Base-by-base conservation (phyloP, 176 grass and related monocot genomes). In the Chloris gayana region DNA sequence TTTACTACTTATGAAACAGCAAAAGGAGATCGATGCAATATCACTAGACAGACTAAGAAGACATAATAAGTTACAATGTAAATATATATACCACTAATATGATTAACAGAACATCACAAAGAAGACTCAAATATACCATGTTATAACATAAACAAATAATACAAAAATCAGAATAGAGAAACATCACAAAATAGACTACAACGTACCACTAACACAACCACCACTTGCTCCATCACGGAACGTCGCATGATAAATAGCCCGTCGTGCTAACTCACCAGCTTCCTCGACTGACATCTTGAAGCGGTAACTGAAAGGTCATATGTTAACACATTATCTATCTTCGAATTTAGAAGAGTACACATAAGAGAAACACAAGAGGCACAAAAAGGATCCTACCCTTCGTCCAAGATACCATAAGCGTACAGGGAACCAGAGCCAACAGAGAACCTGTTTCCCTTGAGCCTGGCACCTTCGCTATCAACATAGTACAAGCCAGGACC, bases 401-500 rank as follows among this genome's bases (percentile, higher is more conserved):
- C 90, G 17, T 99, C 96, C 46, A 99, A 78, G 69, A 99, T 68
- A 84, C 84, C 92, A 64, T 95, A 99, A 77, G 96, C 96, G 80
- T 99, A 99, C 14, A 90, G 92, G 38, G 92, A 95, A 80, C 96
- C 96, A 38, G 96, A 99, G 4, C 96, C 96, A 31, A 99, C 96
- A 75, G 96, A 99, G 74, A 99, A 99, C 14, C 88, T 85, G 77
- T 56, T 89, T 47, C 96, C 96, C 82, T 88, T 80, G 8, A 95
- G 90, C 75, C 96, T 93, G 37, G 90, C 96, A 70, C 96, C 96
- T 88, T 99, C 96, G 15, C 92, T 99, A 45, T 99, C 96, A 80
- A 99, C 96, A 86, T 99, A 99, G 66, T 95, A 99, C 56, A 99
- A 86, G 7, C 96, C 96, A 64, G 96, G 96, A 18, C 92, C 96